Base-by-base conservation (phyloP, 331 rosid genomes). In the Quercus lobata region DNA sequence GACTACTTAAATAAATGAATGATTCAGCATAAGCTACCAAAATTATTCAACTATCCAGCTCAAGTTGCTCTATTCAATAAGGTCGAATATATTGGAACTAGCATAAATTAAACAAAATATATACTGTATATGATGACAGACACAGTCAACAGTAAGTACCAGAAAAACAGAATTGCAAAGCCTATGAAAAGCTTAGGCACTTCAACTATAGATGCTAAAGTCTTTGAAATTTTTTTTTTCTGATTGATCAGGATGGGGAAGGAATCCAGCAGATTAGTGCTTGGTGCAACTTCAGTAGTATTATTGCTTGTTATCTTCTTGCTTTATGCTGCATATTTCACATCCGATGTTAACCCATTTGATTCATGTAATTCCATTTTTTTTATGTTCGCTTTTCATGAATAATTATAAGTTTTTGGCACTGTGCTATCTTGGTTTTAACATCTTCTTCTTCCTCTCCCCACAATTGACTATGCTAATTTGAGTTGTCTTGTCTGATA, bases 191-290 rank as follows among this genome's bases (percentile, higher is more conserved):
- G 4, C 1, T 7, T 21, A 60, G 66, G 30, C 68, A 24, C 68
- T 60, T 12, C 18, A 60, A 60, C 17, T 68, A 11, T 8, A 68
- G 22, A 32, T 19, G 49, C 16, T 34, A 9, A 7, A 11, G 21
- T 34, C 69, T 8, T 18, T 27, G 14, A 22, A 19, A 46, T n/a
- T n/a, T n/a, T n/a, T n/a, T n/a, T 27, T 44, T 34, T 30, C 41
- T 21, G 54, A 55, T 22, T 44, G 27, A 27, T 25, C 14, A 44
- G 18, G 69, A 61, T 79, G 83, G 78, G 66, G 34, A 79, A 79
- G 72, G 78, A 52, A 57, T 32, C 15, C 2, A 72, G 22, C 10
- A 52, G 21, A 16, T n/a, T 37, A 65, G 37, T 62, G 63, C 65
- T 79, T 79, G 55, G 35, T 14, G 52, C 53, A 68, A 17, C 72